Evolutionary conservation across 768 basidiomycete species (phyloP), one percentile per base, ranked within the genome.

Genomic region (Lentinula boryana): DNA sequence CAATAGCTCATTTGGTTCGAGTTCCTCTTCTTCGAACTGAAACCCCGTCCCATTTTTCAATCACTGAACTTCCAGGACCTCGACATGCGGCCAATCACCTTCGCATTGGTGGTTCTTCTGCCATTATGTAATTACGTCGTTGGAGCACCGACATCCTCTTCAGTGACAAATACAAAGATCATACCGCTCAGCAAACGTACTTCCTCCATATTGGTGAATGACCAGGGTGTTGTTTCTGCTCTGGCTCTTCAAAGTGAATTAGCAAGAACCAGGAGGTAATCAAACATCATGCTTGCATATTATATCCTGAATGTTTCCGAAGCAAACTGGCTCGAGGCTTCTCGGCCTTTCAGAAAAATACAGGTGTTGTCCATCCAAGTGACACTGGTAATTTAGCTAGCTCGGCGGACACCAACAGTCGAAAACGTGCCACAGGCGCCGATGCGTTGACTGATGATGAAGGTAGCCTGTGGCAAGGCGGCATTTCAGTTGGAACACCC

Each of bases 401-500:
- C 15, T 35, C 9, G 9, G 12, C 13, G 1, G 9, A 43, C 41
- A 16, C n/a, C 3, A 43, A 23, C 21, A 48, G n/a, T 48, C 46
- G 46, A 15, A 72, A 68, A 66, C 71, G 76, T 40, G 68, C 62
- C 23, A 68, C 69, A 2, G 73, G 72, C 16, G 40, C 62, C 23
- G 70, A 68, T 32, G 48, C 70, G 7, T 71, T 84, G 41, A 70
- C 71, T 10, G 74, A 76, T 54, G 73, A 77, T 51, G 35, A 56
- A 43, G 65, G 68, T 57, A 71, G 70, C 46, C 68, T 82, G 61
- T 84, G 82, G 82, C 72, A 74, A 41, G 81, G 81, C 27, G 57
- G 69, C 5, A 76, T 83, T 46, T 68, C 68, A 21, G 76, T 83
- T 16, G 83, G 83, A 7, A 81, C 76, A 8, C 83, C 83, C 16